Evolutionary conservation across 1,284 basidiomycete species (phyloP), one percentile per base, ranked within the genome.

Genomic region (Butyriboletus appendiculatus): DNA sequence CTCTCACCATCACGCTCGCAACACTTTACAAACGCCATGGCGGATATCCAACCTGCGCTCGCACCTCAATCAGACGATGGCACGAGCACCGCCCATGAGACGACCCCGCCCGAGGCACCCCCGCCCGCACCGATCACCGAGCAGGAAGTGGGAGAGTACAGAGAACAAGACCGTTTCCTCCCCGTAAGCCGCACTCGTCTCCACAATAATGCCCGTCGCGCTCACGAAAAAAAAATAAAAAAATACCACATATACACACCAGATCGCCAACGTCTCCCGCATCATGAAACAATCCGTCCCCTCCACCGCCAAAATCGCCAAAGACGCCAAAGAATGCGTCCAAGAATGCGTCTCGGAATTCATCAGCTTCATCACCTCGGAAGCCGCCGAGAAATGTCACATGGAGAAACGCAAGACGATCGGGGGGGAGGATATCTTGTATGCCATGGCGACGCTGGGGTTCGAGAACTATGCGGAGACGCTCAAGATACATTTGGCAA

Each of bases 311-410:
- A 98, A 98, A 75, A 96, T 98, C 63, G 92, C 94, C 4, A 96
- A 96, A 71, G 95, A 97, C 73, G 93, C 95, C 24, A 98, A 98
- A 71, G 94, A 97, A 73, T 94, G 91, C 72, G 92, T 97, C 44
- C 95, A 97, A 73, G 94, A 96, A 73, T 96, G 94, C 73, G 93
- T 96, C 47, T 94, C 90, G 39, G 96, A 98, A 76, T 95, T 96
- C 75, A 97, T 98, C 71, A 88, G 86, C 63, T 98, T 97, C 77
- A 92, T 98, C 71, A 95, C 93, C 30, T 88, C 86, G 35, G 93
- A 96, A 69, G 93, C 93, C 3, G 88, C 88, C 20, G 93, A 96
- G 73, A 91, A 92, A 63, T 94, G 92, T 62, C 84, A 88, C 64
- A 78, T 90, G 58, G 92, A 95, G 74, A 95, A 95, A 71, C 77